phyloP scores from a whole-genome alignment of 306 rosid genomes.

The Vachellia collinsii region DNA sequence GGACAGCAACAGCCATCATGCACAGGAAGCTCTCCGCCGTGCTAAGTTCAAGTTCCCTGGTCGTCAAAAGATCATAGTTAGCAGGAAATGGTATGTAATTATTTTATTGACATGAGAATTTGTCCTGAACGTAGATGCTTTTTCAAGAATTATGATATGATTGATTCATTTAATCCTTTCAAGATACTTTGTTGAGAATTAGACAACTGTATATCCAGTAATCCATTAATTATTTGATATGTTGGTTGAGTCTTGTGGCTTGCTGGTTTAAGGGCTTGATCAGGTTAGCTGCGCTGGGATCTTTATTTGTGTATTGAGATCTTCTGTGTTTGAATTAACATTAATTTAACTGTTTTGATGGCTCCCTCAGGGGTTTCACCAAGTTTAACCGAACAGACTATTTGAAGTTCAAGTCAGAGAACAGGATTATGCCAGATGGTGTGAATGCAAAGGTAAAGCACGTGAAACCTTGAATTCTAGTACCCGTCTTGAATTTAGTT shows the following conservation, averaged over 20 bases:
- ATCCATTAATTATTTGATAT: background rate
- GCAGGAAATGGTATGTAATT: constrained; percentile 67
- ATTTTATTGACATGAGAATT: background rate
- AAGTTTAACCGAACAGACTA: constrained; percentile 67
- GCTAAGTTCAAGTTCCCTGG: constrained; percentile 87
- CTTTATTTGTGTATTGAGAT: background rate
- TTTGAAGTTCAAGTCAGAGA: constrained; percentile 58
- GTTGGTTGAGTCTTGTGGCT: background rate
- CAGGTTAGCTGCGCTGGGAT: background rate
- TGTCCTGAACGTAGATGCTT: background rate
- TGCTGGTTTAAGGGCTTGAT: background rate
- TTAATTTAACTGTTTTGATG: constrained; percentile 7
- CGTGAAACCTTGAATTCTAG: background rate
- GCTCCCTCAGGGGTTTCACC: constrained; percentile 68
- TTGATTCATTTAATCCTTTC: background rate
- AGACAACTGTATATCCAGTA: background rate
- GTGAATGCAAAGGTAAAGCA: constrained; percentile 75
- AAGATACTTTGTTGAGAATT: background rate
- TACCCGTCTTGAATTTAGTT: background rate
- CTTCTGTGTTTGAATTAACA: background rate
- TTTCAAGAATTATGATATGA: background rate
- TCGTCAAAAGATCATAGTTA: constrained; percentile 78
- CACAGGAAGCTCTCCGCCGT: constrained; percentile 87
- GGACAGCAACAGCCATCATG: constrained; percentile 74
- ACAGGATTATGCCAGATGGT: constrained; percentile 57